Conservation (phyloP, 164 flowering plant genomes). For the Vitis rotundifolia region DNA sequence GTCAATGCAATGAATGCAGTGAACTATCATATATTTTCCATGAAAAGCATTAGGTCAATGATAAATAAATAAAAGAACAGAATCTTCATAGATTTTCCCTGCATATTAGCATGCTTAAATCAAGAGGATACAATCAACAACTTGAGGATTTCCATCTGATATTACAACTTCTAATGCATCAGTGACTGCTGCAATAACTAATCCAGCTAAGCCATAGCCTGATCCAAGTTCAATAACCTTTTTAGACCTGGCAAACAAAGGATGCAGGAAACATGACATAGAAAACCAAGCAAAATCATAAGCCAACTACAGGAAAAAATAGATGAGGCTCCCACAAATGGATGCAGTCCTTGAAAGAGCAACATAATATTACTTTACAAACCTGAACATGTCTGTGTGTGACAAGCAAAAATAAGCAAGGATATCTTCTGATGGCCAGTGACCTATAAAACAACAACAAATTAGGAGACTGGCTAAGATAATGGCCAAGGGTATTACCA, state of each 20-base stretch:
- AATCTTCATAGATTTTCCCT: too few species aligned
- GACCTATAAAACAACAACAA: constrained; percentile 48
- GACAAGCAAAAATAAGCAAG: constrained; percentile 82
- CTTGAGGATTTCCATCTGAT: constrained; percentile 96
- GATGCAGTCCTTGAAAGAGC: not conserved
- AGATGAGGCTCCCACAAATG: not conserved
- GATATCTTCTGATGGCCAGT: constrained; percentile 95
- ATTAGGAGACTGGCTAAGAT: not conserved
- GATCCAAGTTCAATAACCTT: constrained; percentile 92
- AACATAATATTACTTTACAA: not conserved
- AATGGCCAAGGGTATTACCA: not conserved
- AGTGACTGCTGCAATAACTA: constrained; percentile 71
- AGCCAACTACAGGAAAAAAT: not conserved
- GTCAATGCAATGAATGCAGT: not conserved
- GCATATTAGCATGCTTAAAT: not conserved
- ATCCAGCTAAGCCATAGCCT: constrained; percentile 96
- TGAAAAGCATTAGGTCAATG: too few species aligned
- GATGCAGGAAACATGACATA: not conserved
- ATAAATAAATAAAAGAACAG: too few species aligned
- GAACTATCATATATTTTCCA: too few species aligned
- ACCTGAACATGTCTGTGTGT: constrained; percentile 79
- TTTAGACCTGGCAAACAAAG: constrained; percentile 48
- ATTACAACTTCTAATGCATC: constrained; percentile 82
- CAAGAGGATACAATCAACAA: constrained; percentile 94
- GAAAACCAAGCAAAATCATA: not conserved